Evolutionary conservation across 2,329 filamentous ascomycete species (phyloP).

Genomic region (Alternaria infectoria): DNA sequence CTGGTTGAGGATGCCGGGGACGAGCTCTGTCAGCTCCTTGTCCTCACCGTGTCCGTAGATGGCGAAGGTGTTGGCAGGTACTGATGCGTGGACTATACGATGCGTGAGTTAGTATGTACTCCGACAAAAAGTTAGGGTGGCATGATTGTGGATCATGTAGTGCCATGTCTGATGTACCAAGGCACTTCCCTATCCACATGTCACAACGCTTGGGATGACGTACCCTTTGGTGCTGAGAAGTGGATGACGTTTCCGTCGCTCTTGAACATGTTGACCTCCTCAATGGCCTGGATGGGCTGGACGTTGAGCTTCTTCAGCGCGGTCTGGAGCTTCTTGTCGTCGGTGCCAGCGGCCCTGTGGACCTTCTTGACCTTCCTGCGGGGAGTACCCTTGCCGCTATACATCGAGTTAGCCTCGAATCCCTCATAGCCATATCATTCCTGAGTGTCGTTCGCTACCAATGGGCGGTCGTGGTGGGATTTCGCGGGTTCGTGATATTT

Average conservation of each 20-base stretch:
- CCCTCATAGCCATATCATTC: neutral
- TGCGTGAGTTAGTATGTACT: slow-evolving; percentile 15
- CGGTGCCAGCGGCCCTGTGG: slow-evolving; percentile 87
- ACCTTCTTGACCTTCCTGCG: slow-evolving; percentile 98
- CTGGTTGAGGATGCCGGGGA: slow-evolving; percentile 99
- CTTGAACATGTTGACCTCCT: slow-evolving; percentile 99
- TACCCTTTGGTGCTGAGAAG: slow-evolving; percentile 97
- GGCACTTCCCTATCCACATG: neutral
- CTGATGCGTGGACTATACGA: slow-evolving; percentile 85
- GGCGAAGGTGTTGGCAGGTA: slow-evolving; percentile 98
- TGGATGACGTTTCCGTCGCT: slow-evolving; percentile 99
- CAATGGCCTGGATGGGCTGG: slow-evolving; percentile 98
- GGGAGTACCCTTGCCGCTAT: slow-evolving; percentile 95
- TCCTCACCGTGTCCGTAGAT: slow-evolving; percentile 99
- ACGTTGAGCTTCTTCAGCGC: slow-evolving; percentile 99
- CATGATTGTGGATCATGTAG: neutral
- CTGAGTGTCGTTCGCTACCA: neutral
- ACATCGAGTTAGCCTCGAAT: slow-evolving; percentile 33
- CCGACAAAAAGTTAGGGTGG: neutral
- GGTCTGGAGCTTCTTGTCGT: slow-evolving; percentile 99
- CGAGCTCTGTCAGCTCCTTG: slow-evolving; percentile 99
- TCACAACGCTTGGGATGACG: slow-evolving; percentile 36
- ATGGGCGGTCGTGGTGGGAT: slow-evolving; percentile 1
- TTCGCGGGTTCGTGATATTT: slow-evolving; percentile 9
- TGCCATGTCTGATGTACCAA: neutral